Conservation (phyloP, 345 rosid species). For the Kandelia obovata region DNA sequence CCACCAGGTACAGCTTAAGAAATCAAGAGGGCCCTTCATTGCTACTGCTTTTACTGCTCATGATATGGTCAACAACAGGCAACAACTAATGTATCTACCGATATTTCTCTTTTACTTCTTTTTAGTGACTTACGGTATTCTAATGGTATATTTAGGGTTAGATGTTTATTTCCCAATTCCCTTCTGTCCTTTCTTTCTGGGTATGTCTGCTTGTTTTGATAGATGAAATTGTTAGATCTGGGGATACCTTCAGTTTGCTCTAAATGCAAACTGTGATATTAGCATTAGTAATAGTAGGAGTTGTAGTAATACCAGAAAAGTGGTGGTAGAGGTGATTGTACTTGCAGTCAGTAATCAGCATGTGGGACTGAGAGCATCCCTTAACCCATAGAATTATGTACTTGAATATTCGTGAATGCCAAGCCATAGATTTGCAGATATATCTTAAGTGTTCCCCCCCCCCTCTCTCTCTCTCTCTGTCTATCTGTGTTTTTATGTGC, state of each 20-base stretch:
- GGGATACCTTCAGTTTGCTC: slow-evolving; percentile 25
- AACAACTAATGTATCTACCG: not conserved
- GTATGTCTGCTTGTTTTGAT: slow-evolving; percentile 15
- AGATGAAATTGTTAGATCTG: slow-evolving; percentile 21
- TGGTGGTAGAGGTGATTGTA: slow-evolving; percentile 30
- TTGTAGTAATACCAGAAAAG: slow-evolving; percentile 18
- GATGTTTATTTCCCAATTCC: not conserved
- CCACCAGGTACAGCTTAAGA: slow-evolving; percentile 39
- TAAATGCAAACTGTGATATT: slow-evolving; percentile 37
- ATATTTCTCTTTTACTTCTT: not conserved
- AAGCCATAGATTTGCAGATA: slow-evolving; percentile 26
- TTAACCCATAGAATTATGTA: slow-evolving; percentile 23
- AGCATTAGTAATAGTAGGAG: slow-evolving; percentile 15
- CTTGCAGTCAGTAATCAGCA: slow-evolving; percentile 20
- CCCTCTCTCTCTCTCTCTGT: not conserved
- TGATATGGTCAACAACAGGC: no score
- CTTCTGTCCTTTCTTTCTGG: not conserved
- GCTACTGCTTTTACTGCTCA: no score
- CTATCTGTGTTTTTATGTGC: not conserved
- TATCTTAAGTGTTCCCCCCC: not conserved
- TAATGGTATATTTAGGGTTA: slow-evolving; percentile 25
- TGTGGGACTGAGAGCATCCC: slow-evolving; percentile 27
- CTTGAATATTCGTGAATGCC: slow-evolving; percentile 29
- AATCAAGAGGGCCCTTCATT: not conserved
- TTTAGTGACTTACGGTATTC: slow-evolving; percentile 9